Percentiles rank a stretch among this genome's conserved stretches.
Conservation (phyloP, 148 eudicot species). For the Rhododendron ovatum region DNA sequence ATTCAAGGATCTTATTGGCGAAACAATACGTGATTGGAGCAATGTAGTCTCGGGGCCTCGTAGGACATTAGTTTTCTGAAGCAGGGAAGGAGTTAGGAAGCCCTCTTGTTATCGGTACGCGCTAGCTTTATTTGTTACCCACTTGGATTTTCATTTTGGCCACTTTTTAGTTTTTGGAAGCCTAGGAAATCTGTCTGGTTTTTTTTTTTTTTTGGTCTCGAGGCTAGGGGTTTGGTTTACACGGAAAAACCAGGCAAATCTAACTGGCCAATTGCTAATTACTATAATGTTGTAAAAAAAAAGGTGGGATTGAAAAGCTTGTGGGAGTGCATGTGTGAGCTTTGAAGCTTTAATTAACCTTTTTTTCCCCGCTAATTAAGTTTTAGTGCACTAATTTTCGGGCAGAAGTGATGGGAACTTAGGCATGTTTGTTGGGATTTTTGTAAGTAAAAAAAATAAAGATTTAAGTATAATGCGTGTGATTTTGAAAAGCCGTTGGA, state of each 20-base stretch:
- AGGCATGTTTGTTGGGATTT: neutral
- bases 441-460: neutral
- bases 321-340: slow-evolving; percentile 9
- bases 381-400: neutral
- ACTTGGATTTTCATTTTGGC: neutral
- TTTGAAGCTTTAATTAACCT: neutral
- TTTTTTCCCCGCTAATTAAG: neutral
- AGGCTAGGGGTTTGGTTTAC: neutral
- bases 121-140: neutral
- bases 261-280: slow-evolving; percentile 21
- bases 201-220: too few relatives aligned
- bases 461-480: neutral
- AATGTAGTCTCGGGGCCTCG: slow-evolving; percentile 29
- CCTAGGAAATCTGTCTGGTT: neutral
- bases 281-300: neutral
- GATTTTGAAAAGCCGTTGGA: neutral
- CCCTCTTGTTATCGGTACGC: neutral
- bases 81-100: neutral
- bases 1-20: slow-evolving; percentile 81
- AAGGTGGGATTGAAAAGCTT: neutral
- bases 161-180: neutral
- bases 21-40: slow-evolving; percentile 53
- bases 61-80: slow-evolving; percentile 78
- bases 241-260: slow-evolving; percentile 28
- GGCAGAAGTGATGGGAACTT: neutral